phyloP scores from a whole-genome alignment of 2,329 filamentous ascomycete genomes.

The Zymoseptoria passerinii region DNA sequence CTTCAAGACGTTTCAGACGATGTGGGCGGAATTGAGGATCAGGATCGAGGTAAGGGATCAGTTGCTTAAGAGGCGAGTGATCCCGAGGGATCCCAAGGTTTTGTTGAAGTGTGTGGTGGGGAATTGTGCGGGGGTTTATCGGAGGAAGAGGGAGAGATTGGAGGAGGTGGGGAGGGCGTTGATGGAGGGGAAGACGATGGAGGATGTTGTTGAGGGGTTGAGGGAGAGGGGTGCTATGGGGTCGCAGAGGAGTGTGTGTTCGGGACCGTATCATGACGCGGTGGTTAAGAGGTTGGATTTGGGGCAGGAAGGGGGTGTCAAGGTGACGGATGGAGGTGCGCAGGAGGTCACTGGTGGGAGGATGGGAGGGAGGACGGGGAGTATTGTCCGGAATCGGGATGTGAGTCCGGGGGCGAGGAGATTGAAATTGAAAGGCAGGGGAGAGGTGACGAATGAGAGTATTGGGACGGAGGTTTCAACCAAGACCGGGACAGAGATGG shows the following conservation, averaged over 20 bases:
- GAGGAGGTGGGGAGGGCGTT: background rate
- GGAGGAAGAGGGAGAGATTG: background rate
- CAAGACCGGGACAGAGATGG: background rate
- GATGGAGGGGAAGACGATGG: background rate
- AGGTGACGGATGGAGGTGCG: background rate
- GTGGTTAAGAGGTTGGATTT: background rate
- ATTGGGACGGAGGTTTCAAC: no score
- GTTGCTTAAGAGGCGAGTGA: no score
- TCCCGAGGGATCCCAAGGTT: background rate
- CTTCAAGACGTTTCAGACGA: conserved; percentile 33
- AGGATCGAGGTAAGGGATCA: background rate
- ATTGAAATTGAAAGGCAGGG: background rate
- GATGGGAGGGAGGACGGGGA: background rate
- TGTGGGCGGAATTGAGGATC: background rate
- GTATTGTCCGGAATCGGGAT: background rate
- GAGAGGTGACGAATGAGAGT: background rate
- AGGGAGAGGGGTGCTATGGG: background rate
- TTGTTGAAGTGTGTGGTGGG: background rate
- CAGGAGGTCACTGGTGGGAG: no score
- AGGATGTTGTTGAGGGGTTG: background rate
- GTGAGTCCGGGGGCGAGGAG: background rate
- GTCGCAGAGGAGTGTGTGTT: background rate
- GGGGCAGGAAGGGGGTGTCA: background rate
- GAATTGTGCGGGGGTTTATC: background rate
- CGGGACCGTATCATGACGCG: no score